Conservation (phyloP, 768 basidiomycete genomes). For the Harrya chromipes region DNA sequence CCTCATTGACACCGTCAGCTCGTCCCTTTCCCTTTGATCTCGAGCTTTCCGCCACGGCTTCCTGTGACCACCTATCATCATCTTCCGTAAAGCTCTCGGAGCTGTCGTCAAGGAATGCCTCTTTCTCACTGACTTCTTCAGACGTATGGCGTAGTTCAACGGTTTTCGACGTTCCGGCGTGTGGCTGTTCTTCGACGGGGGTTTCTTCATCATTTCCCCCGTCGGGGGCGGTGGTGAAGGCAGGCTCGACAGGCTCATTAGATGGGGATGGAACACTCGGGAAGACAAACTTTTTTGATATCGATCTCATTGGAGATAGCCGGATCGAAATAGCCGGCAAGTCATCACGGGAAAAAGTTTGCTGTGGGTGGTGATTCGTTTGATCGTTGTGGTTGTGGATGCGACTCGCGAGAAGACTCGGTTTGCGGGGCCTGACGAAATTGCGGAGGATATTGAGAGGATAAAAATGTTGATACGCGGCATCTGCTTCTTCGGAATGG, state of each 20-base stretch:
- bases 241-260: background rate
- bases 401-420: slow-evolving; percentile 13
- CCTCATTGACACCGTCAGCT: slow-evolving; percentile 13
- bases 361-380: slow-evolving; percentile 1
- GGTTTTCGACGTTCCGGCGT: slow-evolving; percentile 1
- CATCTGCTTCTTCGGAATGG: slow-evolving; percentile 67
- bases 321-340: slow-evolving; percentile 42
- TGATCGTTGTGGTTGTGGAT: slow-evolving; percentile 8
- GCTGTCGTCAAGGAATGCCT: background rate
- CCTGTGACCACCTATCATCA: slow-evolving; percentile 21
- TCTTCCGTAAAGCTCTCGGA: slow-evolving; percentile 16
- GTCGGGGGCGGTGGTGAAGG: background rate
- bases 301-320: slow-evolving; percentile 43
- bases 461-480: slow-evolving; percentile 68
- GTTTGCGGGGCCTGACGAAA: slow-evolving; percentile 25
- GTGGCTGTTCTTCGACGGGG: background rate
- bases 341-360: slow-evolving; percentile 21
- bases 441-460: slow-evolving; percentile 41
- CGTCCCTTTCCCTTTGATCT: slow-evolving; percentile 27
- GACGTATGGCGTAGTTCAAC: background rate
- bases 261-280: slow-evolving; percentile 28
- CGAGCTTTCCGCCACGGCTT: slow-evolving; percentile 16
- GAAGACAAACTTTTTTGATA: slow-evolving; percentile 53
- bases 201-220: slow-evolving; percentile 3
- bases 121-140: background rate